Evolutionary conservation across 2,329 filamentous ascomycete species (phyloP).

Genomic region (Pestalotiopsis sp.): DNA sequence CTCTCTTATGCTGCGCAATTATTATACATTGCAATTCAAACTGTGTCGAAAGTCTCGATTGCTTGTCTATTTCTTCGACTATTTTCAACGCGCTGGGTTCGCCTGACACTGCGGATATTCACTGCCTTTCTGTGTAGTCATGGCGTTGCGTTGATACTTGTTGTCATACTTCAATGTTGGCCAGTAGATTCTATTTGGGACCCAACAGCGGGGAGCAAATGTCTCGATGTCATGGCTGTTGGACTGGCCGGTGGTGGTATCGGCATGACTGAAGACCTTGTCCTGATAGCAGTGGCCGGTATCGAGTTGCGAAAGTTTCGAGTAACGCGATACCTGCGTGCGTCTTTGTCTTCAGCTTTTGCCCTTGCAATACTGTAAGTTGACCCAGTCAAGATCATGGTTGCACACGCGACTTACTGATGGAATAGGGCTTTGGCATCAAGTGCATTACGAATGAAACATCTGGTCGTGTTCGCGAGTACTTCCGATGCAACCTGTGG

Average conservation of each 20-base stretch:
- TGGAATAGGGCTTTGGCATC: not conserved
- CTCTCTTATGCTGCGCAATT: not conserved
- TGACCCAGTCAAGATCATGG: too few relatives aligned
- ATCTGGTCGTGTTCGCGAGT: not conserved
- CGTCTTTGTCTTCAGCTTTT: not conserved
- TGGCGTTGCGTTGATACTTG: not conserved
- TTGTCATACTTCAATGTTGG: not conserved
- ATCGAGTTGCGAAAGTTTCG: not conserved
- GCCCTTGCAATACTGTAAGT: not conserved
- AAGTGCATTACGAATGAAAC: not conserved
- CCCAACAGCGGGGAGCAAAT: not conserved
- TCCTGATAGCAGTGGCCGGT: not conserved
- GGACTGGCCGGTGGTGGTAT: not conserved
- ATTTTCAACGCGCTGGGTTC: not conserved
- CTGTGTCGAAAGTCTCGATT: not conserved
- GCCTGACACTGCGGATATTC: not conserved
- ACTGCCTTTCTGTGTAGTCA: not conserved
- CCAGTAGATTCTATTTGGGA: constrained; percentile 1
- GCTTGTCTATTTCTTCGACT: not conserved
- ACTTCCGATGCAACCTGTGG: constrained; percentile 1
- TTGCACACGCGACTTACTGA: not conserved
- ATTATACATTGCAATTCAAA: not conserved
- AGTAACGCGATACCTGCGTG: not conserved
- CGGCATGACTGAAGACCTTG: not conserved
- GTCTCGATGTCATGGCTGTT: not conserved